Percentiles rank a stretch among this genome's conserved stretches.
Evolutionary conservation across 2,329 filamentous ascomycete species (phyloP).

Genomic region (Geosmithia putterillii): DNA sequence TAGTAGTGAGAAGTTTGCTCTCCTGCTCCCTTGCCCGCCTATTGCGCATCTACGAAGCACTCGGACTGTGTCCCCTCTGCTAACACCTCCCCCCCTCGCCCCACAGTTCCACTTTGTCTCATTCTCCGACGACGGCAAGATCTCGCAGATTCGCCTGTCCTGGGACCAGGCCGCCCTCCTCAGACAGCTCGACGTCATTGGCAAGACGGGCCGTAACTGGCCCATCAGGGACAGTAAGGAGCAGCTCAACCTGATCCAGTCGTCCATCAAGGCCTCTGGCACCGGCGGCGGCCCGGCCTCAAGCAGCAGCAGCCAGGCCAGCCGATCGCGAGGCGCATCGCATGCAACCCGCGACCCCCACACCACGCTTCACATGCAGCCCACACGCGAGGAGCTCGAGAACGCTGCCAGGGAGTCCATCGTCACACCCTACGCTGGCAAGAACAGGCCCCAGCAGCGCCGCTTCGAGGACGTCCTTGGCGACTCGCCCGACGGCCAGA

Average conservation of each 20-base stretch:
- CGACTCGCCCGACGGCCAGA: constrained; percentile 25
- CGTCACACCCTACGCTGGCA: constrained; percentile 49
- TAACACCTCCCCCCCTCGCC: neutral
- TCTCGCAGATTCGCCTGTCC: constrained; percentile 74
- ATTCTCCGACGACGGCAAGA: constrained; percentile 67
- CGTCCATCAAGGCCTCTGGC: constrained; percentile 33
- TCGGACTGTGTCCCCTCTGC: too few species aligned
- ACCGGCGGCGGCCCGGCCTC: constrained; percentile 6
- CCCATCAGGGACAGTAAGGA: constrained; percentile 82
- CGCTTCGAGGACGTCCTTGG: constrained; percentile 60
- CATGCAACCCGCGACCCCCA: constrained; percentile 51
- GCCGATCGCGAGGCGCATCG: constrained; percentile 37
- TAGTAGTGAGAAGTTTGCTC: too few species aligned
- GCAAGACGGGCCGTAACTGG: constrained; percentile 83
- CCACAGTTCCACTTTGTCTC: constrained; percentile 83
- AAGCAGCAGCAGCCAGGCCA: constrained; percentile 20
- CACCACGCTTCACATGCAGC: constrained; percentile 64
- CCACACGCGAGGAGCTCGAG: constrained; percentile 48
- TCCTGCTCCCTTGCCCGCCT: neutral
- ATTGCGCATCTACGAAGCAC: neutral
- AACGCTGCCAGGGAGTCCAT: constrained; percentile 30
- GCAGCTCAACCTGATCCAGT: constrained; percentile 64
- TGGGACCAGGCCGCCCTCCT: constrained; percentile 94
- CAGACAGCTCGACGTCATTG: constrained; percentile 89
- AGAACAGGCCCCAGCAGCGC: constrained; percentile 50